Evolutionary conservation across 768 basidiomycete genomes (phyloP), one percentile per base, ranked within the genome.

Genomic region (Boletus huronensis): DNA sequence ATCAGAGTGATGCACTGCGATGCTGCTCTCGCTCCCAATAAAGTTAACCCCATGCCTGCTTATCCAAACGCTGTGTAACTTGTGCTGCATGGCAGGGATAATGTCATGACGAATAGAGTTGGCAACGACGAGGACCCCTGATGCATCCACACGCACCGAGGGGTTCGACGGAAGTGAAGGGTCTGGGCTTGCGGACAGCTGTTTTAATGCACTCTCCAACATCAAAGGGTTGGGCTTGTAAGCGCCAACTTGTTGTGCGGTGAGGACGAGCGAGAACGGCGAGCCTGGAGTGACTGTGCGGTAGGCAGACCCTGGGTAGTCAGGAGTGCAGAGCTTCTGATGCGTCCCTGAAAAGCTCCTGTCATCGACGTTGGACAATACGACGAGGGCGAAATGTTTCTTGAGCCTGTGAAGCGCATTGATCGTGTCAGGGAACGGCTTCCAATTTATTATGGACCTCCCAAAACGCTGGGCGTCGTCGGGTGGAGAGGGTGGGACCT

Each of bases 321-420:
- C 47, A 0, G 44, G n/a, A 28, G 51, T 46, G 55, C 60, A 59
- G 38, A 90, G 79, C 46, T 76, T 75, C 19, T 72, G 70, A 44
- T 84, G 83, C 0, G 87, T 89, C 58, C 77, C 71, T 3, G 77
- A 72, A 64, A 89, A 88, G 31, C 85, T 85, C 23, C 61, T 64
- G 53, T 77, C 77, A 59, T 91, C 88, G 63, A 90, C 83, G 68
- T 91, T 90, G 59, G 87, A 89, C 36, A 90, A 76, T 6, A 89
- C 85, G 55, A 83, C 77, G 54, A 90, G 82, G 52, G 83, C 84
- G 73, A 81, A 90, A 63, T 80, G 78, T 52, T 76, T 74, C 35
- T 85, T 76, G 48, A 90, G 80, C 28, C 74, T 69, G 46, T 74
- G 77, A 6, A 91, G 79, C 0, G 87, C 88, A 16, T 71, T 67